Conservation (phyloP, 441 rosid genomes). For the Arabidopsis lyrata region DNA sequence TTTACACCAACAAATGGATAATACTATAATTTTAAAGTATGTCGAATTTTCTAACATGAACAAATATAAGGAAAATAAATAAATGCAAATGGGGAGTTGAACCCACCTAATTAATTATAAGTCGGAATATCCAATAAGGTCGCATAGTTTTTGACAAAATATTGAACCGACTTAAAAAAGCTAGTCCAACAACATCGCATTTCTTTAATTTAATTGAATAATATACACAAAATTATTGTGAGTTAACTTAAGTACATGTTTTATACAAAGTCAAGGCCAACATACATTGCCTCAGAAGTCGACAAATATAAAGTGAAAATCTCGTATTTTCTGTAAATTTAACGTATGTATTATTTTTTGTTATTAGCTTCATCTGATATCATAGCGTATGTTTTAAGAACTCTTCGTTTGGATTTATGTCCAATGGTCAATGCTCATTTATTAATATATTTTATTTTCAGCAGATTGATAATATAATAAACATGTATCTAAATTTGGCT, state of each 20-base stretch:
- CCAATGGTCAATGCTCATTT: slow-evolving; percentile 3
- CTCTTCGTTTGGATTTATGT: slow-evolving; percentile 22
- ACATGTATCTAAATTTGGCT: slow-evolving; percentile 6
- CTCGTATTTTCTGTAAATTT: neutral
- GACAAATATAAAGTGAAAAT: neutral
- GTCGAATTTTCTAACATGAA: neutral
- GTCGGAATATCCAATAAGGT: slow-evolving; percentile 22
- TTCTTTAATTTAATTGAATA: slow-evolving; percentile 1
- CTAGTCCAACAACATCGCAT: slow-evolving; percentile 35
- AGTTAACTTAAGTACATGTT: neutral
- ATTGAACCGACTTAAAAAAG: slow-evolving; percentile 21
- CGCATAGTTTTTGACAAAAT: slow-evolving; percentile 13
- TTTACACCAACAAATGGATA: neutral
- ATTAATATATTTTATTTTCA: neutral
- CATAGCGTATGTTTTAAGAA: slow-evolving; percentile 6
- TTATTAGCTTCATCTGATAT: neutral
- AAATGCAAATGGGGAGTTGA: slow-evolving; percentile 5
- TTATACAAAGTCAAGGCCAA: slow-evolving; percentile 11
- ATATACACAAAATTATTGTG: neutral
- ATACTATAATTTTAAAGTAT: neutral
- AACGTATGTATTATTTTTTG: neutral
- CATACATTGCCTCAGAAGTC: neutral
- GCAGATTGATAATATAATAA: neutral
- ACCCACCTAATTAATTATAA: neutral
- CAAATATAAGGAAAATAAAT: neutral